phyloP scores from a whole-genome alignment of 1,284 basidiomycete genomes.

The Phenoliferia sp. region DNA sequence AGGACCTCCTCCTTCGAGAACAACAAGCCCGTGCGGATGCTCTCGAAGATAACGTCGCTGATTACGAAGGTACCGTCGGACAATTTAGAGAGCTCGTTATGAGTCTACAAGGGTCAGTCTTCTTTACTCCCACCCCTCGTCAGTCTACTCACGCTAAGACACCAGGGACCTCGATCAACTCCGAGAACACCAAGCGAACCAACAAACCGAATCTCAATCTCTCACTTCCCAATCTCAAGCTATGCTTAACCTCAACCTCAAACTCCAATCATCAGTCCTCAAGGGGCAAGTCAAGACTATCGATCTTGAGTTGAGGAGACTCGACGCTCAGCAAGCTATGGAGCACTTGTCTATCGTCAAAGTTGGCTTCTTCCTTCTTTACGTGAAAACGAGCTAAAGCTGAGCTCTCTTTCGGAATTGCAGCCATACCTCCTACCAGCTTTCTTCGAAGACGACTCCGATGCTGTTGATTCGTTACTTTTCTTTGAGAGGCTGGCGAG shows the following conservation, averaged over 20 bases:
- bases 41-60: constrained; percentile 72
- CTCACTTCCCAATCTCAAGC: constrained; percentile 68
- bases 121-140: not conserved
- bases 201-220: constrained; percentile 69
- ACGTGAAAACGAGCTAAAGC: constrained; percentile 49
- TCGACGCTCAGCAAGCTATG: constrained; percentile 73
- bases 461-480: constrained; percentile 78
- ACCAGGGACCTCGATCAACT: constrained; percentile 73
- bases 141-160: not conserved
- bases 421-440: constrained; percentile 78
- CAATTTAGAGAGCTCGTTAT: constrained; percentile 88
- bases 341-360: constrained; percentile 61
- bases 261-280: constrained; percentile 77
- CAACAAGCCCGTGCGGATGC: constrained; percentile 58
- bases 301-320: constrained; percentile 75
- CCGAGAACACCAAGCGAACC: constrained; percentile 74
- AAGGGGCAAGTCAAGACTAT: constrained; percentile 85
- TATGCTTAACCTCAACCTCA: constrained; percentile 86
- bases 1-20: constrained; percentile 65
- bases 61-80: constrained; percentile 76
- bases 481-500: constrained; percentile 81
- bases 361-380: constrained; percentile 50
- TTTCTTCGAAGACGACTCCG: constrained; percentile 74
- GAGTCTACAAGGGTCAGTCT: constrained; percentile 67
- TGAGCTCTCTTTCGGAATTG: not conserved